Base-by-base conservation (phyloP, 768 basidiomycete genomes). In the Daedaleopsis nitida region DNA sequence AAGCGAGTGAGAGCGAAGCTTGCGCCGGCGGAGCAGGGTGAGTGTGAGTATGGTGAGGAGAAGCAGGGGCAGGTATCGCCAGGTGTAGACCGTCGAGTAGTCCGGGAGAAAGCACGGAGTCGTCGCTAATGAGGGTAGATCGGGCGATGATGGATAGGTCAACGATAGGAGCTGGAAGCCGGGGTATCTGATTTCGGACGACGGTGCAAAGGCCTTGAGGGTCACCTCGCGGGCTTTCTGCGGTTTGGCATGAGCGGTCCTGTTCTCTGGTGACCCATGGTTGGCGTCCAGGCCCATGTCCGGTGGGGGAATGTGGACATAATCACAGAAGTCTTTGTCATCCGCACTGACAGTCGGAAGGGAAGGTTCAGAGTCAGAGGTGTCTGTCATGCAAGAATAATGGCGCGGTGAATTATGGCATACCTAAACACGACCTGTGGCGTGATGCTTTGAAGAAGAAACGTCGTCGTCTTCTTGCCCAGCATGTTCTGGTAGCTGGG, bases 321-420 rank as follows among this genome's bases (percentile, higher is more conserved):
- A 81, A 65, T 93, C 91, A 68, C 95, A 98, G 68, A 92, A 92
- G 74, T 97, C 95, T 52, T 92, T 90, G 72, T 96, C 92, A 74
- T 98, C 94, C 7, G 88, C 95, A 68, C 91, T 92, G 64, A 38
- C 44, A 24, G n/a, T 55, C 57, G 58, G 19, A 1, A 50, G 14
- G 32, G 37, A 53, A 3, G 17, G 0, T 2, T 27, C 19, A 49
- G 47, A 48, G 21, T 24, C 47, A 48, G n/a, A 48, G 19, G 23
- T 6, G 23, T 10, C 19, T 49, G 21, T 3, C 2, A 17, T 49
- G 21, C 4, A 4, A 19, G 17, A 11, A 42, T 32, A n/a, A n/a
- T n/a, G n/a, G n/a, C n/a, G n/a, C n/a, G 27, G 27, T 32, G 7
- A 7, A 32, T 32, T 32, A 32, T 32, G 7, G 27, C 80, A 66